A percentile compares a stretch with the other conserved stretches of the same genome.
Evolutionary conservation across 2,329 filamentous ascomycete genomes (phyloP).

Genomic region (Diaporthe citriasiana): DNA sequence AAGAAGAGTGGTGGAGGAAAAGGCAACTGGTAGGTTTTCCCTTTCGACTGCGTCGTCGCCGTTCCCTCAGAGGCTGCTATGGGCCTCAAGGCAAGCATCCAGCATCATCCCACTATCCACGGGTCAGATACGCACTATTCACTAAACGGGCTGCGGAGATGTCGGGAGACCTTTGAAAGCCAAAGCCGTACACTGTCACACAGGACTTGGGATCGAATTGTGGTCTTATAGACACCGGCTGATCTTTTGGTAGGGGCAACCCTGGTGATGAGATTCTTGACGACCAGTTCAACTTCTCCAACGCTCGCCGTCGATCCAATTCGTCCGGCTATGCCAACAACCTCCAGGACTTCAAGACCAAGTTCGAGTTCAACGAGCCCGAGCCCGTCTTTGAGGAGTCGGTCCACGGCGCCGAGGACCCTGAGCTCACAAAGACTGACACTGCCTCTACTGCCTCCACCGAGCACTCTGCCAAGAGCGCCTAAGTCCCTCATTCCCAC

Average conservation of each 20-base stretch:
- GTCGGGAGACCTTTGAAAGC: neutral
- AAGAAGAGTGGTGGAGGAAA: constrained; percentile 97
- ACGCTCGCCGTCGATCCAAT: constrained; percentile 93
- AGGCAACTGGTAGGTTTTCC: constrained; percentile 85
- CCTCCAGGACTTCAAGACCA: constrained; percentile 89
- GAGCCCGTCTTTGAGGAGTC: constrained; percentile 95
- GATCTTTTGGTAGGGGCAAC: constrained; percentile 75
- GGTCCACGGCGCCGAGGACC: constrained; percentile 77
- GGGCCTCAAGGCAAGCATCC: neutral
- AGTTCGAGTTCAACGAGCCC: constrained; percentile 91
- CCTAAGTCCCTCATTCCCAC: constrained; percentile 32
- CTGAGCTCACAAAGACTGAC: constrained; percentile 70
- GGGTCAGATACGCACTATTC: neutral
- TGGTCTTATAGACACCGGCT: constrained; percentile 14
- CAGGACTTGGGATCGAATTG: neutral
- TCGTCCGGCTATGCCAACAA: constrained; percentile 81
- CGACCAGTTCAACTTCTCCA: constrained; percentile 84
- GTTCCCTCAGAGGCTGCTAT: neutral
- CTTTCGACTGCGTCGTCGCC: constrained; percentile 1
- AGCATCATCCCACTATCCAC: neutral
- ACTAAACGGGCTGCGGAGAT: no score
- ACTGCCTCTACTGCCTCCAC: constrained; percentile 65
- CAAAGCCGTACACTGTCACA: neutral
- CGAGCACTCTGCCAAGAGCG: constrained; percentile 56
- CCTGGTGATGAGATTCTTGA: constrained; percentile 88